Percentiles rank a stretch among this genome's conserved stretches.
Conservation (phyloP, 2,329 filamentous ascomycete species). For the Purpureocillium takamizusanense region DNA sequence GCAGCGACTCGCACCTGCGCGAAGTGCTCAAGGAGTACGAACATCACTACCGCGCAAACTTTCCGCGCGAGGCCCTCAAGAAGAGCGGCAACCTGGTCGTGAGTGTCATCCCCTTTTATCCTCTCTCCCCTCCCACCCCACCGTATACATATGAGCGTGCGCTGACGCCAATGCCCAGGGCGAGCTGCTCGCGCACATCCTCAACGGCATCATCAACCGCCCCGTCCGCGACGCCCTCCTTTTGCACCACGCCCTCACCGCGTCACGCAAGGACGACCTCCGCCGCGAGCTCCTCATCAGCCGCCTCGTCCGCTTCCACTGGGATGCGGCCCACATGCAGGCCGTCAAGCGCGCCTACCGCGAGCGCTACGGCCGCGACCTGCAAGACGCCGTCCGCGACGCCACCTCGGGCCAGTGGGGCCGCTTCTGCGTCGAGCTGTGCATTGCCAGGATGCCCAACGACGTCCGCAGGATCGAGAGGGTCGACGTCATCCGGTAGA, state of each 20-base stretch:
- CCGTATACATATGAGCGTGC: too few species aligned
- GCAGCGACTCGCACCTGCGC: constrained; percentile 73
- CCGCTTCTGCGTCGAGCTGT: constrained; percentile 64
- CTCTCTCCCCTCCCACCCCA: constrained; percentile 3
- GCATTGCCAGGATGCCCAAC: constrained; percentile 51
- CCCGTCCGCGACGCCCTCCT: constrained; percentile 88
- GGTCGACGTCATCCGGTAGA: constrained; percentile 6
- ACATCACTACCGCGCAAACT: constrained; percentile 63
- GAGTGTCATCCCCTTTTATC: constrained; percentile 34
- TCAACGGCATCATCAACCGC: constrained; percentile 94
- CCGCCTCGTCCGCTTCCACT: constrained; percentile 80
- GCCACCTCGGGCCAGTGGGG: constrained; percentile 71
- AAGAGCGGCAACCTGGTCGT: constrained; percentile 92
- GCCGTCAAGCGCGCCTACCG: constrained; percentile 72
- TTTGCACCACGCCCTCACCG: constrained; percentile 78
- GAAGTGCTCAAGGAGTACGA: constrained; percentile 76
- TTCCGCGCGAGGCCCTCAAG: constrained; percentile 76
- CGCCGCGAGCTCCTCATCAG: constrained; percentile 83
- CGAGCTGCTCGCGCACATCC: constrained; percentile 86
- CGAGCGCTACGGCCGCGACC: constrained; percentile 62
- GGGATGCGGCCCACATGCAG: constrained; percentile 77
- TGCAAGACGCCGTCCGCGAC: constrained; percentile 71
- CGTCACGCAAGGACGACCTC: constrained; percentile 59
- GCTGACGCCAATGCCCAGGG: too few species aligned
- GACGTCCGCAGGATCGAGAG: constrained; percentile 42